Conservation (phyloP, 352 stramenopile species). For the Phytophthora boehmeriae region DNA sequence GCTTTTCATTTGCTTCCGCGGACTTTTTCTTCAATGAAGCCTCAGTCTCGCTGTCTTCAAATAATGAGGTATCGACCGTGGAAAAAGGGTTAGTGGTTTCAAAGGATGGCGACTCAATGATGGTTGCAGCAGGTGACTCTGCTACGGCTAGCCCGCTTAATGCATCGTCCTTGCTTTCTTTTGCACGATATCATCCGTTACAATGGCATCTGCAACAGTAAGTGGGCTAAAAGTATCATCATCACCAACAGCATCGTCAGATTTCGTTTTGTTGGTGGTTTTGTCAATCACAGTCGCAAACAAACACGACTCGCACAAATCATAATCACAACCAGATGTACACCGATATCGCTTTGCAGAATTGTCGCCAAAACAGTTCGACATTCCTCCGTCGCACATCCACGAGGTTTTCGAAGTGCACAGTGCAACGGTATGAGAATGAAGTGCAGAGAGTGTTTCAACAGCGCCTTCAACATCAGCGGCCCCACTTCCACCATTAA, state of each 20-base stretch:
- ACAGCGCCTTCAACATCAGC: constrained; percentile 15
- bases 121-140: constrained; percentile 1
- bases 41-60: constrained; percentile 31
- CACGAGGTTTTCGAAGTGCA: constrained; percentile 62
- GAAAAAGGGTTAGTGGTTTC: constrained; percentile 38
- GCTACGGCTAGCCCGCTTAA: background rate
- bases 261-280: constrained; percentile 9
- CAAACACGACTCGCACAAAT: constrained; percentile 73
- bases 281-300: constrained; percentile 44
- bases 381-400: constrained; percentile 73
- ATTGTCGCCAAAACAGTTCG: constrained; percentile 65
- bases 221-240: background rate
- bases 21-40: constrained; percentile 25
- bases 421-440: constrained; percentile 57
- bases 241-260: constrained; percentile 11
- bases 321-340: constrained; percentile 70
- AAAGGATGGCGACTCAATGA: constrained; percentile 9
- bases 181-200: background rate
- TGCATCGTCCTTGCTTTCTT: background rate
- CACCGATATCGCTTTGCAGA: constrained; percentile 65
- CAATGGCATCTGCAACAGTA: constrained; percentile 2
- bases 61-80: constrained; percentile 39
- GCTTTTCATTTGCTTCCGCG: constrained; percentile 15
- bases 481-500: constrained; percentile 1
- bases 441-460: constrained; percentile 47